A percentile compares a stretch with the other conserved stretches of the same genome.
phyloP scores from a whole-genome alignment of 331 rosid species.

The Saraca asoca region DNA sequence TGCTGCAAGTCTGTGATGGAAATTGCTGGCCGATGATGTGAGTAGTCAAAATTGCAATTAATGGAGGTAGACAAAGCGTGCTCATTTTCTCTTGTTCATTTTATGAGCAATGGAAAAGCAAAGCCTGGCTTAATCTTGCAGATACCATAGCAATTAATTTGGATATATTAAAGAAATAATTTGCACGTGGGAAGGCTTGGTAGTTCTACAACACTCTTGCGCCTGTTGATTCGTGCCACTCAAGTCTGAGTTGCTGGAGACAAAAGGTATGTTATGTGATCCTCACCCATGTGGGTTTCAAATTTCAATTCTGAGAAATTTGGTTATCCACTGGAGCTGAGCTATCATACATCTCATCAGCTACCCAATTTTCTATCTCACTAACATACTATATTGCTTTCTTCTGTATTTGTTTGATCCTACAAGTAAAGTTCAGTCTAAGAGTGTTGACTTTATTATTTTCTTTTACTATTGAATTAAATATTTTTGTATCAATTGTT shows the following conservation, averaged over 20 bases:
- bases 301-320: conserved; percentile 29
- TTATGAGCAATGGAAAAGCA: conserved; percentile 7
- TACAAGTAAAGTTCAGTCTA: conserved; percentile 2
- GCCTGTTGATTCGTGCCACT: conserved; percentile 58
- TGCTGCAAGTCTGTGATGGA: conserved; percentile 23
- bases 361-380: neutral
- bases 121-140: neutral
- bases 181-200: conserved; percentile 38
- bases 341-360: neutral
- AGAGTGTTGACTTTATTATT: neutral
- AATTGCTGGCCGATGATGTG: conserved; percentile 16
- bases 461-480: neutral
- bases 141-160: neutral
- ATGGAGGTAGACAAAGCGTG: conserved; percentile 17
- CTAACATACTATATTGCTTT: too few relatives aligned
- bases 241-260: conserved; percentile 47
- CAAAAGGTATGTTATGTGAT: conserved; percentile 48
- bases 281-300: conserved; percentile 31
- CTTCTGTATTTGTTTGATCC: conserved; percentile 7
- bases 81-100: conserved; percentile 16
- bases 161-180: neutral
- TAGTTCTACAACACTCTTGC: conserved; percentile 23
- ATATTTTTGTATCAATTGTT: too few relatives aligned
- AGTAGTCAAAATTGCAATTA: neutral
- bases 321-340: too few relatives aligned